Evolutionary conservation across 352 stramenopile genomes (phyloP).

Genomic region (Globisporangium carolinianum): DNA sequence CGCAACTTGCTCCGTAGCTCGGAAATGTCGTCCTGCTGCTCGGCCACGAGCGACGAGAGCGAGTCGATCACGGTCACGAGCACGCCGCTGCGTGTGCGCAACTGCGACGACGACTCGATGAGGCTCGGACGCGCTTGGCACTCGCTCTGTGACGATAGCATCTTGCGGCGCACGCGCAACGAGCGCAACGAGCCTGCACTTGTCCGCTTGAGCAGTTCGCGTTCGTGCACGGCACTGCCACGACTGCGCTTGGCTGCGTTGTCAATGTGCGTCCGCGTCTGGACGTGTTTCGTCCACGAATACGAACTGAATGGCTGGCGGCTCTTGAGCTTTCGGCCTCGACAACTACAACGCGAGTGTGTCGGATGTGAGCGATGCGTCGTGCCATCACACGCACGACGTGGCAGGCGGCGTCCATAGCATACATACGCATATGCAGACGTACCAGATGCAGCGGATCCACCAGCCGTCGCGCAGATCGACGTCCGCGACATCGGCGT

Average conservation of each 20-base stretch:
- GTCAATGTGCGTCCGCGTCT: constrained; percentile 12
- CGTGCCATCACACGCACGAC: not conserved
- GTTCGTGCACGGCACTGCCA: not conserved
- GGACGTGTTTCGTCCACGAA: constrained; percentile 28
- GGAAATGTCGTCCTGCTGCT: constrained; percentile 32
- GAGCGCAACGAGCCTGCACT: not conserved
- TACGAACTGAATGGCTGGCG: constrained; percentile 13
- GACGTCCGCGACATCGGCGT: constrained; percentile 28
- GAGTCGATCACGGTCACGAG: constrained; percentile 32
- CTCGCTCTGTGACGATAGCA: not conserved
- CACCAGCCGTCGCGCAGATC: constrained; percentile 37
- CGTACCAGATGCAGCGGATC: constrained; percentile 44
- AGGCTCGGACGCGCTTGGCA: not conserved
- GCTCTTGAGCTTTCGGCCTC: constrained; percentile 28
- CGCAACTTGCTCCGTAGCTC: constrained; percentile 6
- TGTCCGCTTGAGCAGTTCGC: not conserved
- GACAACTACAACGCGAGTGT: constrained; percentile 17
- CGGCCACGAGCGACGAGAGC: constrained; percentile 32
- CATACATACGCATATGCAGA: not conserved
- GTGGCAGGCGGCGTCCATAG: too few species aligned
- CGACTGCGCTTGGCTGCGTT: constrained; percentile 8
- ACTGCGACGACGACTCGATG: constrained; percentile 19
- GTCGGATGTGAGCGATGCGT: too few species aligned
- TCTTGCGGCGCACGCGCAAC: not conserved
- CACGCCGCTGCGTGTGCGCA: constrained; percentile 19